Conservation (phyloP, 495 filamentous ascomycete species). For the Podospora pseudopauciseta region DNA sequence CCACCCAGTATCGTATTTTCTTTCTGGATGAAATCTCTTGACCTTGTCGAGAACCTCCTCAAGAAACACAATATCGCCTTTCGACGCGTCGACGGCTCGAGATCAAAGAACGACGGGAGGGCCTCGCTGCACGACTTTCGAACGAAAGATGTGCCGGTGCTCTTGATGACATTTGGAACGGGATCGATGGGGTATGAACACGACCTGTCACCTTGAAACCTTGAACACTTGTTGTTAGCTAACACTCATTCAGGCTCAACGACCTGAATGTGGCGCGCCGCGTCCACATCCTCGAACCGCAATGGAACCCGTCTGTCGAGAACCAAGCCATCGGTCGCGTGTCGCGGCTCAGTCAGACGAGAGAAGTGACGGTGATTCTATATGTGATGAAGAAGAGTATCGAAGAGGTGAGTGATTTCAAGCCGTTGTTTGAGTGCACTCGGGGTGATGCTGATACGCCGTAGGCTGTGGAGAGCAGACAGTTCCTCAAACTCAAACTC, state of each 20-base stretch:
- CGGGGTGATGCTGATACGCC: too few species aligned
- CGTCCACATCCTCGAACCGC: conserved; percentile 2
- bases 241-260: conserved; percentile 31
- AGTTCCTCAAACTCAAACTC: conserved; percentile 2
- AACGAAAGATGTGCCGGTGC: conserved; percentile 22
- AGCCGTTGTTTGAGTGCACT: too few species aligned
- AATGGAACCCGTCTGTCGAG: conserved; percentile 7
- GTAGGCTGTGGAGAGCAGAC: neutral
- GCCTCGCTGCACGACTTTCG: conserved; percentile 33
- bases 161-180: conserved; percentile 45
- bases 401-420: neutral
- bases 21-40: conserved; percentile 44
- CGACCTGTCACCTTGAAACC: conserved; percentile 2
- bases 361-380: neutral
- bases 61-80: conserved; percentile 24
- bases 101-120: conserved; percentile 21
- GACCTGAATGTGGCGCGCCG: conserved; percentile 38
- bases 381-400: conserved; percentile 7
- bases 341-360: neutral
- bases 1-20: conserved; percentile 44
- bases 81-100: conserved; percentile 34
- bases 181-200: conserved; percentile 38
- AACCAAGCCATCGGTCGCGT: conserved; percentile 1
- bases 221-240: neutral
- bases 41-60: conserved; percentile 29